Conservation (phyloP, 495 filamentous ascomycete genomes). For the Xylaria cubensis region DNA sequence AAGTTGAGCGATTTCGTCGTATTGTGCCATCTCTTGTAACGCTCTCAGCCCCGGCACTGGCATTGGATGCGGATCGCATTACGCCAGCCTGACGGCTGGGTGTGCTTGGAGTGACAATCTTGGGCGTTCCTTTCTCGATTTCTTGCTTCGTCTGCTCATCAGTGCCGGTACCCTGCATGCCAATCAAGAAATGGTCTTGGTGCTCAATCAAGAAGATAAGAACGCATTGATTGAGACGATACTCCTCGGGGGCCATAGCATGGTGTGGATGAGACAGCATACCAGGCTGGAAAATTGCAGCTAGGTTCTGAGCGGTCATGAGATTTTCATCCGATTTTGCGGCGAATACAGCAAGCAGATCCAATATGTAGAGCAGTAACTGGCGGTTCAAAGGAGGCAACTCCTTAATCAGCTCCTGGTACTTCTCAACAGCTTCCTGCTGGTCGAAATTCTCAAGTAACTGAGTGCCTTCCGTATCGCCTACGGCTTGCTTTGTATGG, state of each 20-base stretch:
- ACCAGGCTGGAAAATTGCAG: slow-evolving; percentile 98
- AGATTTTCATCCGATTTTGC: slow-evolving; percentile 96
- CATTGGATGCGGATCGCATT: slow-evolving; percentile 80
- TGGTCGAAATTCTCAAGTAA: slow-evolving; percentile 74
- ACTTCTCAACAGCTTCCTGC: slow-evolving; percentile 75
- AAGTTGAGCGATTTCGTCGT: slow-evolving; percentile 80
- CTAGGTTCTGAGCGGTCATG: slow-evolving; percentile 92
- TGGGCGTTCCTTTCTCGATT: slow-evolving; percentile 72
- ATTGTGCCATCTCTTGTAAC: slow-evolving; percentile 79
- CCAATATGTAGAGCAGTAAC: slow-evolving; percentile 93
- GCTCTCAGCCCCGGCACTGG: slow-evolving; percentile 85
- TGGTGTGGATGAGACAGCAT: slow-evolving; percentile 92
- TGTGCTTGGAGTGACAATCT: slow-evolving; percentile 60
- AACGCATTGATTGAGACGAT: slow-evolving; percentile 94
- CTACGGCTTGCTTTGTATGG: slow-evolving; percentile 76
- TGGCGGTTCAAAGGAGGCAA: slow-evolving; percentile 94
- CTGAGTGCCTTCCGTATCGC: slow-evolving; percentile 61
- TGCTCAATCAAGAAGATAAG: slow-evolving; percentile 98
- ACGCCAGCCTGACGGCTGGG: slow-evolving; percentile 60
- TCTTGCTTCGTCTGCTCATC: slow-evolving; percentile 88
- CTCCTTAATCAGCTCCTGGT: slow-evolving; percentile 90
- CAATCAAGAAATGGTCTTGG: slow-evolving; percentile 88
- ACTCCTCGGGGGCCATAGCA: slow-evolving; percentile 93
- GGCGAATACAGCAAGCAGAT: slow-evolving; percentile 97
- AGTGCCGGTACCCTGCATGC: slow-evolving; percentile 90